Base-by-base conservation (phyloP, 352 stramenopile species). In the Pythium aristosporum region DNA sequence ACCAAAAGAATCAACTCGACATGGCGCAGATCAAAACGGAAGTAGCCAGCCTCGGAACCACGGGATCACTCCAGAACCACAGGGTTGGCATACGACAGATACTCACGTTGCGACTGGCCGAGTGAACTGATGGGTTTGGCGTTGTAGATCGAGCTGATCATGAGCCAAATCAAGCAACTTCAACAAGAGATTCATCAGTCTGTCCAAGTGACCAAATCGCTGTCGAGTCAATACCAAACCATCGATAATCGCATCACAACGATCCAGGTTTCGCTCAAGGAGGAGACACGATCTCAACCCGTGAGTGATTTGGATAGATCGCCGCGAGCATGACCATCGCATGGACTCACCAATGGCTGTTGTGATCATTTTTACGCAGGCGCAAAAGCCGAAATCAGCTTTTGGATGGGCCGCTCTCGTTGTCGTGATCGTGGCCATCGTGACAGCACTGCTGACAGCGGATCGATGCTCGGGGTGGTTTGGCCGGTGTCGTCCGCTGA, bases 1-100 rank as follows among this genome's bases (percentile, higher is more conserved):
- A 95, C 51, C 81, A 95, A 66, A 74, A 71, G 36, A 79, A 81
- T 8, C 76, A 75, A 18, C 77, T 91, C 34, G 87, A 94, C 54
- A 77, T 92, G n/a, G 79, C 79, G 44, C 81, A 92, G 56, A 77
- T 92, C 48, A 88, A 87, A 62, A 80, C 75, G 0, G 79, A 94
- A 39, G 77, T 92, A 52, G 79, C 91, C 3, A 83, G 79, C 43
- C 61, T 93, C 20, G 73, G 87, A 12, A 76, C 87, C 7, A 88
- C 71, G 23, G 70, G 75, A 6, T 88, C 87, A 44, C 79, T 95
- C 32, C 72, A 79, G 16, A 84, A 93, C 16, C 79, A 95, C 52
- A 86, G 80, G 63, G 71, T 82, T 15, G 9, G 30, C 55, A 10
- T 44, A n/a, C 10, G 5, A 30, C 10, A 50, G n/a, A 30, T 5